These are phyloP conservation scores for Aspergillus sp. DNA, from an alignment of 2,329 filamentous ascomycete species.

Conservation along the genomic window DNA sequence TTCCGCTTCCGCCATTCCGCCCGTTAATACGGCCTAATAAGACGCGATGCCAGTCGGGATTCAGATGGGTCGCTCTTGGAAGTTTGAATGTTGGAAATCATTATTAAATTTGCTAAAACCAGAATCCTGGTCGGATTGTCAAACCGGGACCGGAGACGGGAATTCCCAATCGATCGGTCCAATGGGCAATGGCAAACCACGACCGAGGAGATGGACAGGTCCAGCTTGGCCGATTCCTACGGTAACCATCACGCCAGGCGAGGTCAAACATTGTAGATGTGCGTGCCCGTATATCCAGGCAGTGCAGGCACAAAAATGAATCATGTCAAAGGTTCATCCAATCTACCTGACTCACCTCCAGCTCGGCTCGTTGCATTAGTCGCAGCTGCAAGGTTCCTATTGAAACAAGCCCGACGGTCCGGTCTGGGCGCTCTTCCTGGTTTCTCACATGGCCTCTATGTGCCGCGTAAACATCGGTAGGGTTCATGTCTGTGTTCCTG, in stretches of 20 bases:
- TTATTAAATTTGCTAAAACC: too few species aligned
- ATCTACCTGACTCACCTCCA: not conserved
- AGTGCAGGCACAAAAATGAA: not conserved
- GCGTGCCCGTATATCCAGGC: not conserved
- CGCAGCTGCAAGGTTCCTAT: not conserved
- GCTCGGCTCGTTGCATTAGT: slow-evolving; percentile 1
- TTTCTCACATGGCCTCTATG: slow-evolving; percentile 3
- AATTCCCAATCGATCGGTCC: not conserved
- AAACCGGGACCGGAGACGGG: not conserved
- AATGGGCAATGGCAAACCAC: not conserved
- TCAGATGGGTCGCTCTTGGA: not conserved
- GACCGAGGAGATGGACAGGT: not conserved
- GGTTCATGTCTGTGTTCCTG: not conserved
- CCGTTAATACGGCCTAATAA: not conserved
- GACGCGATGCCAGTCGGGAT: not conserved
- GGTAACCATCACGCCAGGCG: not conserved
- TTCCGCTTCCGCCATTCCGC: not conserved
- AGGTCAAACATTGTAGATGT: not conserved
- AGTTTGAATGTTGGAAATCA: not conserved
- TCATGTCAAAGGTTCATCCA: not conserved
- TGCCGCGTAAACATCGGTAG: not conserved
- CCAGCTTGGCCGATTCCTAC: not conserved
- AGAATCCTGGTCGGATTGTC: not conserved
- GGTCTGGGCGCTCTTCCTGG: slow-evolving; percentile 1
- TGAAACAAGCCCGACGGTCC: not conserved